Evolutionary conservation across 768 basidiomycete genomes (phyloP), one percentile per base, ranked within the genome.

Genomic region (Chiua virens): DNA sequence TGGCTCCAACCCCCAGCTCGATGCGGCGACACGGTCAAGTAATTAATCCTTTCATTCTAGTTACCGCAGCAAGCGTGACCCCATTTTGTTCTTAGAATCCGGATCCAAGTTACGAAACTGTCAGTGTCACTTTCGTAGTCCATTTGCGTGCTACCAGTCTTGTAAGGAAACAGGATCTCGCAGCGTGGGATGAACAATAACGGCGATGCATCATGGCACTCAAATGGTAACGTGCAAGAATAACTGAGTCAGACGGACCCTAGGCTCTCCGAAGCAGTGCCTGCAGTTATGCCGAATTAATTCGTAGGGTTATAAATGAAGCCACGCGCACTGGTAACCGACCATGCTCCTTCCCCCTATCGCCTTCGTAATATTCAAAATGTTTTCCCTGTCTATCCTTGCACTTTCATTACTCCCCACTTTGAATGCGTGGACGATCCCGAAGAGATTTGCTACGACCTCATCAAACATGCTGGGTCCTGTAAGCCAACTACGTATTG

Each of bases 401-500:
- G 4, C 8, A 8, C 25, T 27, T 27, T 27, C 20, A 10, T 34
- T 66, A 9, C 8, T 61, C 18, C 20, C 34, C 9, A 9, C 40
- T 1, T 52, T 52, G 22, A 30, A 41, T 36, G 55, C 56, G 13
- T 35, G 49, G 27, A 46, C 43, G 21, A 7, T 53, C 13, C 30
- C 40, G 3, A 20, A 9, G 0, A 8, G 2, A 32, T 37, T 39
- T 39, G 14, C 35, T 1, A 6, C 15, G 18, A n/a, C 45, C 17
- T 4, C 42, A 10, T 28, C 27, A 15, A 27, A 23, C 8, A 8
- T 32, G 8, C 21, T 69, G 15, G 65, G 66, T 28, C 56, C 68
- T 27, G 54, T 53, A 14, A 42, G 36, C 14, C 52, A 65, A 32
- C 50, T 76, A n/a, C 48, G 56, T 35, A 64, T 80, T 32, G 63